A percentile compares a stretch with the other conserved stretches of the same genome.
These are phyloP conservation scores for Russula griseocarnosa DNA, from an alignment of 768 basidiomycete genomes.

Conservation along the genomic window DNA sequence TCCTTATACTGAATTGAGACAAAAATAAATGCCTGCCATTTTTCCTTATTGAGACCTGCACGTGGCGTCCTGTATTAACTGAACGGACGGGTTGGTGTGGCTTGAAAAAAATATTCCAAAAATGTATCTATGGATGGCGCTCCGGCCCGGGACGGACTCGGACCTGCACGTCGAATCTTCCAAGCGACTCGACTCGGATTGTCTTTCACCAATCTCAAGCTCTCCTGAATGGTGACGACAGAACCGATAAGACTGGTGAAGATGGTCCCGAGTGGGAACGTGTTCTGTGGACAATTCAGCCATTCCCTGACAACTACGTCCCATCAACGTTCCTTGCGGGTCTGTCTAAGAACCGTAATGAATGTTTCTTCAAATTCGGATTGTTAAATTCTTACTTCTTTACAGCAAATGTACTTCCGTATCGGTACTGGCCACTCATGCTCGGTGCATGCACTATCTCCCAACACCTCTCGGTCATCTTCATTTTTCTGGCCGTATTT, in stretches of 20 bases:
- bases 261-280: slow-evolving; percentile 53
- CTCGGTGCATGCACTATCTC: slow-evolving; percentile 69
- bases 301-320: slow-evolving; percentile 83
- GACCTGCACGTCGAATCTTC: too few relatives aligned
- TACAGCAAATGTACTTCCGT: slow-evolving; percentile 74
- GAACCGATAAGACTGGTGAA: background rate
- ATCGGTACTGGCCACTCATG: slow-evolving; percentile 72
- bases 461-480: slow-evolving; percentile 78
- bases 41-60: too few relatives aligned
- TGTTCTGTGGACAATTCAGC: slow-evolving; percentile 73
- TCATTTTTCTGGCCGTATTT: slow-evolving; percentile 80
- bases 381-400: slow-evolving; percentile 4
- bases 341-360: slow-evolving; percentile 67
- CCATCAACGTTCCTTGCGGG: slow-evolving; percentile 74
- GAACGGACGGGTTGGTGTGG: too few relatives aligned
- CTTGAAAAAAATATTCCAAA: too few relatives aligned
- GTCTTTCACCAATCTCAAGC: background rate
- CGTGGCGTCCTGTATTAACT: too few relatives aligned
- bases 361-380: slow-evolving; percentile 4
- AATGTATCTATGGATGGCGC: too few relatives aligned
- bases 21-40: too few relatives aligned
- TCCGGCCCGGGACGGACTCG: too few relatives aligned
- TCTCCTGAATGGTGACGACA: background rate
- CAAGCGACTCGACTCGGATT: too few relatives aligned
- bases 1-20: too few relatives aligned